Evolutionary conservation across 148 eudicot species (phyloP).

Genomic region (Vaccinium macrocarpon): DNA sequence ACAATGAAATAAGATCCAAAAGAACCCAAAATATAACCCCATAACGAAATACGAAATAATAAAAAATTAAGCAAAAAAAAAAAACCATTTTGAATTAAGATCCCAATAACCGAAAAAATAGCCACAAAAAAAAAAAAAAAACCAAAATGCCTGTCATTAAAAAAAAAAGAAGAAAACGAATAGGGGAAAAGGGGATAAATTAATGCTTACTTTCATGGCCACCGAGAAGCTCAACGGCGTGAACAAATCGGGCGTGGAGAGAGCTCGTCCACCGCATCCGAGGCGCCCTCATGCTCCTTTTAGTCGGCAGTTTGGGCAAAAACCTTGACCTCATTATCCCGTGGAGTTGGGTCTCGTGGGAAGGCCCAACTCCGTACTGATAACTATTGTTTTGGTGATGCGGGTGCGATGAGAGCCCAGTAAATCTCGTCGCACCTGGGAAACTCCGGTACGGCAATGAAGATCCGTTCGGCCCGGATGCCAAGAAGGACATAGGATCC

Average conservation of each 20-base stretch:
- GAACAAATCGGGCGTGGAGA: conserved; percentile 53
- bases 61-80: neutral
- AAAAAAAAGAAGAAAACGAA: too few relatives aligned
- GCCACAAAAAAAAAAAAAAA: too few relatives aligned
- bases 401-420: conserved; percentile 14
- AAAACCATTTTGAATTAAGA: neutral
- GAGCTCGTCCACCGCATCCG: conserved; percentile 61
- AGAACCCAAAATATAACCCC: neutral
- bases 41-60: neutral
- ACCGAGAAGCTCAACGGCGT: conserved; percentile 60
- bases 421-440: conserved; percentile 16
- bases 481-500: conserved; percentile 35
- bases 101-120: neutral
- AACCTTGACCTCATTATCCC: conserved; percentile 50
- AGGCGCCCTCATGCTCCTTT: conserved; percentile 55
- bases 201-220: conserved; percentile 53
- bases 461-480: conserved; percentile 24
- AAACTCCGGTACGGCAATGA: conserved; percentile 18
- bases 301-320: conserved; percentile 38
- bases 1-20: neutral
- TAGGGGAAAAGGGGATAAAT: neutral
- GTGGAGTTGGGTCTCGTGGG: conserved; percentile 22
- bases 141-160: too few relatives aligned
- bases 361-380: conserved; percentile 23
- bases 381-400: conserved; percentile 18